Base-by-base conservation (phyloP, 2,329 filamentous ascomycete species). In the Helotiales sp. region DNA sequence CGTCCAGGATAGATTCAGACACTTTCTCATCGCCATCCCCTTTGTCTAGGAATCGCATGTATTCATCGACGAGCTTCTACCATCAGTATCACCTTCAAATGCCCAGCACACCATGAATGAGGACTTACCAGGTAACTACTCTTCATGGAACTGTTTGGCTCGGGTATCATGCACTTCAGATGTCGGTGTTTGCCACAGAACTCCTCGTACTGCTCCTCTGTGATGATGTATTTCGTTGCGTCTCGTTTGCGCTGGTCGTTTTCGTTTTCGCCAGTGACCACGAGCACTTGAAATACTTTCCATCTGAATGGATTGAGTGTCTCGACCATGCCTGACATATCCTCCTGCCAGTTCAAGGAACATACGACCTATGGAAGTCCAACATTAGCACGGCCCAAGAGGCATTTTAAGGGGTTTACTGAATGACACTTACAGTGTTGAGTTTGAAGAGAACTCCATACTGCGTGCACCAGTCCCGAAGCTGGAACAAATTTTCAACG, bases 11-110 rank as follows among this genome's bases (percentile, higher is more conserved):
- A 13, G 47, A 28, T 7, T 63, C 61, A 2, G 47, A 55, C 8
- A 40, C 32, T 15, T 63, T 63, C 61, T 63, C 61, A 15, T 63
- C 61, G 2, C 32, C 49, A 22, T 55, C 49, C 1, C 49, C 61
- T 40, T 62, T 62, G 45, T 62, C 45, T n/a, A 40, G 17, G 10
- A 40, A 40, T 17, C 37, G 37, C 37, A 40, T 40, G 13, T 40
- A 40, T 15, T 40, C 37, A 40, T 40, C 37, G 37, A 17, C 13
- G 6, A 40, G 15, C 37, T 40, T 3, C 10, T 17, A 15, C 37
- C 13, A 40, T 17, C 13, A 40, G 37, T 17, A 40, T 17, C n/a
- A n/a, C n/a, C n/a, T n/a, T n/a, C n/a, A n/a, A n/a, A n/a, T n/a
- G n/a, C n/a, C n/a, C n/a, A n/a, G n/a, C n/a, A n/a, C n/a, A n/a